phyloP scores from a whole-genome alignment of 2,329 filamentous ascomycete species.

The Aspergillus bombycis region DNA sequence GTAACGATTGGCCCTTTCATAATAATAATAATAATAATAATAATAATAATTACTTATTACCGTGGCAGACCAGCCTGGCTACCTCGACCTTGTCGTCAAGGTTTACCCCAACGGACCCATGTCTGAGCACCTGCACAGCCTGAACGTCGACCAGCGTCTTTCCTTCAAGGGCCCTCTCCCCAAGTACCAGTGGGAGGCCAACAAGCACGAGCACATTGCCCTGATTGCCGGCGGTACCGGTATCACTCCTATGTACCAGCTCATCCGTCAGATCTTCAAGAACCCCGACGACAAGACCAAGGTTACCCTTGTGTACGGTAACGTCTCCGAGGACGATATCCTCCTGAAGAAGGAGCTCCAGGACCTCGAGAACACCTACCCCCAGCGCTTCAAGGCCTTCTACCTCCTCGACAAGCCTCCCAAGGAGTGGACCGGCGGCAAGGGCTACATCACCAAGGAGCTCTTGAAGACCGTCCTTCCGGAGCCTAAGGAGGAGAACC shows the following conservation, averaged over 20 bases:
- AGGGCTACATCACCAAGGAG: slow-evolving; percentile 85
- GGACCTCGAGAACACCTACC: slow-evolving; percentile 90
- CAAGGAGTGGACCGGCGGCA: slow-evolving; percentile 73
- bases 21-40: background rate
- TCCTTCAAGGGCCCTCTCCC: slow-evolving; percentile 94
- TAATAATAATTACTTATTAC: background rate
- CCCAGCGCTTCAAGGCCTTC: slow-evolving; percentile 92
- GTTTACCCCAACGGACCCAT: slow-evolving; percentile 88
- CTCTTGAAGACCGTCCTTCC: slow-evolving; percentile 93
- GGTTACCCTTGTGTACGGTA: slow-evolving; percentile 93
- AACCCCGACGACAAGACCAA: slow-evolving; percentile 97
- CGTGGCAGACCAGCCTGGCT: slow-evolving; percentile 68
- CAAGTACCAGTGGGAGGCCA: slow-evolving; percentile 86
- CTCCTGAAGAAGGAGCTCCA: slow-evolving; percentile 83
- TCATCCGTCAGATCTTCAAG: slow-evolving; percentile 87
- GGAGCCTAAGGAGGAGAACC: slow-evolving; percentile 85
- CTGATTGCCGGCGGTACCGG: slow-evolving; percentile 89
- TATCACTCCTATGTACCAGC: slow-evolving; percentile 98
- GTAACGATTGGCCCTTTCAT: slow-evolving; percentile 43
- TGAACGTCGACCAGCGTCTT: slow-evolving; percentile 79
- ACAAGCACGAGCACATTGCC: slow-evolving; percentile 82
- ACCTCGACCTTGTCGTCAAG: slow-evolving; percentile 89
- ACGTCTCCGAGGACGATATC: slow-evolving; percentile 87
- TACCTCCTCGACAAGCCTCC: slow-evolving; percentile 88
- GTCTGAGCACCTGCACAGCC: slow-evolving; percentile 83